A percentile compares a stretch with the other conserved stretches of the same genome.
These are phyloP conservation scores for Forsythia suspensa DNA, from an alignment of 257 asterid genomes.

Conservation along the genomic window DNA sequence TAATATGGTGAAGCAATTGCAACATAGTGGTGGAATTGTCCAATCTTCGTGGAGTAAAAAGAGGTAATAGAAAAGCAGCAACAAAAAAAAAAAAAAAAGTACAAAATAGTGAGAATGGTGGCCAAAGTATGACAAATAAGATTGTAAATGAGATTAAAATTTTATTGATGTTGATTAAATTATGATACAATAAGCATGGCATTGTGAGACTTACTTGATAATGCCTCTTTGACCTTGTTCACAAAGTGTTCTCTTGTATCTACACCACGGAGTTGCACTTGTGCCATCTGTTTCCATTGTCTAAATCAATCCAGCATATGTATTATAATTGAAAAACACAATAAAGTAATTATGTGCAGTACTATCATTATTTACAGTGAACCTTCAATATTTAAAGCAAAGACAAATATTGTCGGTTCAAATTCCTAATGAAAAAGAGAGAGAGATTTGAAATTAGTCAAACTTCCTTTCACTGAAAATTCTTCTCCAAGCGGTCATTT, in stretches of 20 bases:
- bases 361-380: conserved; percentile 7
- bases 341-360: neutral
- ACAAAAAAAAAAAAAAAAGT: neutral
- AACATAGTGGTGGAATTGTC: conserved; percentile 1
- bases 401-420: neutral
- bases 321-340: conserved; percentile 4
- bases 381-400: neutral
- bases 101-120: neutral
- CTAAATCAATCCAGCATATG: conserved; percentile 26
- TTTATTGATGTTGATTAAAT: neutral
- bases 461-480: neutral
- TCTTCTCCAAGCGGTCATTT: neutral
- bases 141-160: neutral
- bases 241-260: conserved; percentile 60
- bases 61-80: neutral
- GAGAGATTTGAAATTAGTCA: neutral
- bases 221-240: conserved; percentile 66
- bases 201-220: conserved; percentile 51
- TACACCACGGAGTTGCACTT: conserved; percentile 63
- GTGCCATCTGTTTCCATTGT: conserved; percentile 63
- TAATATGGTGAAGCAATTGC: conserved; percentile 11
- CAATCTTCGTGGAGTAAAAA: neutral
- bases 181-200: neutral
- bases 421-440: neutral
- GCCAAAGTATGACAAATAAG: conserved; percentile 2